phyloP scores from a whole-genome alignment of 2,329 filamentous ascomycete genomes.

The Colletotrichum tropicicola region DNA sequence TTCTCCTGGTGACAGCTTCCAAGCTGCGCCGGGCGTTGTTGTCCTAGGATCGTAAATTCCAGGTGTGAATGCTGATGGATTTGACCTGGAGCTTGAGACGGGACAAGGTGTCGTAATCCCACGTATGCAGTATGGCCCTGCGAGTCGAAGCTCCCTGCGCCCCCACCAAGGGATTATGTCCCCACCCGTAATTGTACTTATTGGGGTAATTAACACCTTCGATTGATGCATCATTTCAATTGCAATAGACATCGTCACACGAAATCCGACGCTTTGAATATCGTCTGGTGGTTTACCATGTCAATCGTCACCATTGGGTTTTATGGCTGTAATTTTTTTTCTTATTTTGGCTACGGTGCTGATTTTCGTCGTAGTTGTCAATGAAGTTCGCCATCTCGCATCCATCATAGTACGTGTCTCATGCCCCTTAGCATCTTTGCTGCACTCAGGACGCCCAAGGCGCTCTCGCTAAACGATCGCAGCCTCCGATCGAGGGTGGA shows the following conservation, averaged over 20 bases:
- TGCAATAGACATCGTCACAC: too few species aligned
- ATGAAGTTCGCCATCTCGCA: slow-evolving; percentile 18
- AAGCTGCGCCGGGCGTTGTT: too few species aligned
- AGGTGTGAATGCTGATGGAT: too few species aligned
- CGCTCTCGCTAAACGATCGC: slow-evolving; percentile 22
- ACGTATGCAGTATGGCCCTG: slow-evolving; percentile 15
- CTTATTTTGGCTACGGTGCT: slow-evolving; percentile 32
- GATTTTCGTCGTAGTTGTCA: slow-evolving; percentile 22
- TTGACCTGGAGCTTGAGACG: too few species aligned
- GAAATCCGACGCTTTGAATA: too few species aligned
- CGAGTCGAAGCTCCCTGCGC: not conserved
- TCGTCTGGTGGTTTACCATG: too few species aligned
- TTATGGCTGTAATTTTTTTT: slow-evolving; percentile 27
- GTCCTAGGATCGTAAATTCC: not conserved
- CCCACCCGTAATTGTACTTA: too few species aligned
- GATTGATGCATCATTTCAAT: too few species aligned
- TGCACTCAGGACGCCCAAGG: slow-evolving; percentile 28
- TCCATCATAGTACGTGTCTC: slow-evolving; percentile 30
- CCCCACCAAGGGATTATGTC: too few species aligned
- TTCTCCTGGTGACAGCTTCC: too few species aligned
- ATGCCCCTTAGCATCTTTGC: slow-evolving; percentile 24
- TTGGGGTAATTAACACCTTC: too few species aligned
- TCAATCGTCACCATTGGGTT: too few species aligned
- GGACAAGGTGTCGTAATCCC: slow-evolving; percentile 44
- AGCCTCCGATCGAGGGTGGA: slow-evolving; percentile 7